Base-by-base conservation (phyloP, 2,329 filamentous ascomycete genomes). In the Aspergillus pseudoglaucus region DNA sequence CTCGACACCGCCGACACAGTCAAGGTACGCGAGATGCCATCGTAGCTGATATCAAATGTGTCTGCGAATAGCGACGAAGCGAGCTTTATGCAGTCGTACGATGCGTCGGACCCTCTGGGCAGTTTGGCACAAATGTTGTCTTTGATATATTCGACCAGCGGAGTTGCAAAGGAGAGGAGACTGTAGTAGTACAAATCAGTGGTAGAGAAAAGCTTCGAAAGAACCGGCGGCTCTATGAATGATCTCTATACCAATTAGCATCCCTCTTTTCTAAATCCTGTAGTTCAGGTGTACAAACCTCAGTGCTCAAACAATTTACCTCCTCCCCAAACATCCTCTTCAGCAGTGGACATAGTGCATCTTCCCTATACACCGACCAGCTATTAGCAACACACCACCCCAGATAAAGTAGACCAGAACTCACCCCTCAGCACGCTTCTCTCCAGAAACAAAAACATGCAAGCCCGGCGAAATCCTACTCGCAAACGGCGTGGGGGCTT, bases 381-480 rank as follows among this genome's bases (percentile, higher is more conserved):
- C 45, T 51, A 48, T 46, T 42, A 47, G 22, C 15, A 44, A 23
- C 10, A 5, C 9, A 12, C 25, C 10, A 30, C 25, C 25, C 10
- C 25, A 30, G 5, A 10, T 4, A 10, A 30, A 30, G 3, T 30
- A 12, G 4, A 30, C 2, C 12, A 20, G 33, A 20, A 18, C 33
- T 37, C 33, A 30, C 33, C 9, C 4, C 18, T 39, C 37, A 14
- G 15, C 6, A 39, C 17, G 15, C 5, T 18, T 18, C 10, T 39
- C 17, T 0, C 37, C 37, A 0, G 85, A 87, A 63, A 84, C 90
- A 59, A 87, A 87, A 22, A 90, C 74, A 72, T 96, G 90, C 18
- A 97, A 72, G 2, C 91, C 91, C 0, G 90, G 84, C 2, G 88
- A 83, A 12, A 90, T 68, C 49, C 87, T 80, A 45, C 89, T 89